Conservation (phyloP, 73 alveolate genomes). For the Stentor roeselii region DNA sequence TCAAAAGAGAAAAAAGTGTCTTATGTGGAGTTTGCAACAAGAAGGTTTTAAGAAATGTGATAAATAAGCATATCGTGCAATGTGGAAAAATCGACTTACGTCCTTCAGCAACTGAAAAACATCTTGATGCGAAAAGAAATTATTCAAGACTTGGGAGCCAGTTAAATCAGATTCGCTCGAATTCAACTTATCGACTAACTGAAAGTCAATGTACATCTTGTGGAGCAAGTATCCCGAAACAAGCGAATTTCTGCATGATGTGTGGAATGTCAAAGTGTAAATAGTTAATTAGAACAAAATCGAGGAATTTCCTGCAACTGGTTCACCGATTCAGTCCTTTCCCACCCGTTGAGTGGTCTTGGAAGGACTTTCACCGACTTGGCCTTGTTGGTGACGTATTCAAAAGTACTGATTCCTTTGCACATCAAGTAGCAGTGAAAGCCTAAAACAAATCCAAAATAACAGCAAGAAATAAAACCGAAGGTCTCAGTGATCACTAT, state of each 20-base stretch:
- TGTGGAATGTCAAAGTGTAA: not conserved
- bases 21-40: not conserved
- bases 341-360: not conserved
- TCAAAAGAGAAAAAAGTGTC: too few species aligned
- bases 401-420: not conserved
- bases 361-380: not conserved
- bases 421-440: not conserved
- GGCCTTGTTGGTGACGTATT: not conserved
- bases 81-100: not conserved
- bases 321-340: not conserved
- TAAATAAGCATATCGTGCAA: not conserved
- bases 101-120: not conserved
- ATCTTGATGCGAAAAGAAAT: not conserved
- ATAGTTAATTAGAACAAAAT: not conserved
- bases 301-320: not conserved
- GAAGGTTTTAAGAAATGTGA: not conserved
- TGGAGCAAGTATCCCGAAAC: not conserved
- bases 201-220: not conserved
- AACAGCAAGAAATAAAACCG: too few species aligned
- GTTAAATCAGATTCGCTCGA: not conserved
- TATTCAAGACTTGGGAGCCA: not conserved
- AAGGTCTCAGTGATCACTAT: not conserved
- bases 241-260: constrained; percentile 14
- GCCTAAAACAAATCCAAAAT: not conserved
- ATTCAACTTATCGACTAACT: not conserved